Conservation (phyloP, 116 monocot species). For the Cymodocea nodosa region DNA sequence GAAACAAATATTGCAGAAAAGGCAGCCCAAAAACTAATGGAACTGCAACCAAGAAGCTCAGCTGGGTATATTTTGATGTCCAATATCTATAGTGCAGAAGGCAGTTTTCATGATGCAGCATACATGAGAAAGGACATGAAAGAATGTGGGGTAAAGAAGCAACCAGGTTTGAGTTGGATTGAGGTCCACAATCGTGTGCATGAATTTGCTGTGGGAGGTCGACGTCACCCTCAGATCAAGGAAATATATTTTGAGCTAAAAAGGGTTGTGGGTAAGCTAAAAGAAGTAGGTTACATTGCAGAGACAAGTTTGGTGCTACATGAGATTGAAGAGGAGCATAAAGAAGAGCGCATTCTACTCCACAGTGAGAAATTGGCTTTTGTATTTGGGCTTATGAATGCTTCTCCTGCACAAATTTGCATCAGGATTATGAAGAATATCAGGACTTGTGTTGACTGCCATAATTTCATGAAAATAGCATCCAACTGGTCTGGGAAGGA, state of each 20-base stretch:
- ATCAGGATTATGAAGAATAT: slow-evolving; percentile 36
- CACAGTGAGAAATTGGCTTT: slow-evolving; percentile 34
- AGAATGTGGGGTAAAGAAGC: slow-evolving; percentile 24
- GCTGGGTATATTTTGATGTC: slow-evolving; percentile 36
- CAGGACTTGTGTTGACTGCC: slow-evolving; percentile 28
- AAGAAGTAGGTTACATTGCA: slow-evolving; percentile 18
- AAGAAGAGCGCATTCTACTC: slow-evolving; percentile 17
- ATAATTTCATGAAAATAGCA: slow-evolving; percentile 28
- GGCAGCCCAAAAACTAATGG: slow-evolving; percentile 51
- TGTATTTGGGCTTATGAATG: slow-evolving; percentile 22
- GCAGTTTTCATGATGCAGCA: slow-evolving; percentile 21
- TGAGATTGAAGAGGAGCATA: slow-evolving; percentile 21
- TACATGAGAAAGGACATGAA: slow-evolving; percentile 34
- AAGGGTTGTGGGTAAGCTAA: slow-evolving; percentile 13
- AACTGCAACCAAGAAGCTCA: slow-evolving; percentile 47
- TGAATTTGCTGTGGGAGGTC: slow-evolving; percentile 42
- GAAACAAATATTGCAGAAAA: slow-evolving; percentile 37
- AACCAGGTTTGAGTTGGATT: slow-evolving; percentile 47
- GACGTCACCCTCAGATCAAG: slow-evolving; percentile 26
- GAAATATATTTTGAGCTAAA: slow-evolving; percentile 18
- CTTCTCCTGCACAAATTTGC: slow-evolving; percentile 4
- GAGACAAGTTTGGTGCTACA: slow-evolving; percentile 18
- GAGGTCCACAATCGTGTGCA: slow-evolving; percentile 37
- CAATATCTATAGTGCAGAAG: slow-evolving; percentile 26
- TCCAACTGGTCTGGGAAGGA: slow-evolving; percentile 14